Evolutionary conservation across 1,139 yeast species (phyloP).

Genomic region (Arxiozyma slooffiae): DNA sequence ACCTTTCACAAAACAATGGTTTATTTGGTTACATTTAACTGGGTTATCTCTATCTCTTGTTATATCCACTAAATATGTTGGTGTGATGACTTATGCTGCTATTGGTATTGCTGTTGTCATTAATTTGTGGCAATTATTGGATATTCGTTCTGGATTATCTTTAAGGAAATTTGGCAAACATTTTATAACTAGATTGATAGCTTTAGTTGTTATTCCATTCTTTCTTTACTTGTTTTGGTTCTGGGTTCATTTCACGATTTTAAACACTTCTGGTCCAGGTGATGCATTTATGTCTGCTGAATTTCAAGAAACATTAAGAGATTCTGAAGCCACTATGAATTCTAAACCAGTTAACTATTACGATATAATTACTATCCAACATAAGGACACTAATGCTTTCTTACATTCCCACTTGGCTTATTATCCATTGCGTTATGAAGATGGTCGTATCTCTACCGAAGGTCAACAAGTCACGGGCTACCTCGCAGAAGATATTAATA

Average conservation of each 20-base stretch:
- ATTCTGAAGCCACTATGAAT: constrained; percentile 63
- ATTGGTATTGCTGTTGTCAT: constrained; percentile 76
- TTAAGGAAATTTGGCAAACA: constrained; percentile 54
- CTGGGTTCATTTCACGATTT: constrained; percentile 75
- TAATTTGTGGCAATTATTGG: constrained; percentile 83
- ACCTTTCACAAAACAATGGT: constrained; percentile 70
- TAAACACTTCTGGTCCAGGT: constrained; percentile 88
- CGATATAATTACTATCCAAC: constrained; percentile 68
- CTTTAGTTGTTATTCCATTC: constrained; percentile 74
- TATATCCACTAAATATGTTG: constrained; percentile 90
- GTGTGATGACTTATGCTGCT: constrained; percentile 80
- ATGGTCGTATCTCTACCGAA: constrained; percentile 90
- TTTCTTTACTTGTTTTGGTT: constrained; percentile 84
- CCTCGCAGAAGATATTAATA: constrained; percentile 48
- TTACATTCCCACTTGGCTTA: constrained; percentile 68
- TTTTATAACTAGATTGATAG: constrained; percentile 63
- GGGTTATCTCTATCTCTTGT: constrained; percentile 85
- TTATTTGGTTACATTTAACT: constrained; percentile 74
- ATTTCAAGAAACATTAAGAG: constrained; percentile 85
- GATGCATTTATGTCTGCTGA: constrained; percentile 87
- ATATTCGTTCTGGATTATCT: constrained; percentile 58
- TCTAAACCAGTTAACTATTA: constrained; percentile 65
- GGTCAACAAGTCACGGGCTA: constrained; percentile 91
- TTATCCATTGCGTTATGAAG: constrained; percentile 90
- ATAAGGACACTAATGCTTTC: constrained; percentile 62